phyloP scores from a whole-genome alignment of 192 early-diverging fungal species.

The Allomyces javanicus region DNA sequence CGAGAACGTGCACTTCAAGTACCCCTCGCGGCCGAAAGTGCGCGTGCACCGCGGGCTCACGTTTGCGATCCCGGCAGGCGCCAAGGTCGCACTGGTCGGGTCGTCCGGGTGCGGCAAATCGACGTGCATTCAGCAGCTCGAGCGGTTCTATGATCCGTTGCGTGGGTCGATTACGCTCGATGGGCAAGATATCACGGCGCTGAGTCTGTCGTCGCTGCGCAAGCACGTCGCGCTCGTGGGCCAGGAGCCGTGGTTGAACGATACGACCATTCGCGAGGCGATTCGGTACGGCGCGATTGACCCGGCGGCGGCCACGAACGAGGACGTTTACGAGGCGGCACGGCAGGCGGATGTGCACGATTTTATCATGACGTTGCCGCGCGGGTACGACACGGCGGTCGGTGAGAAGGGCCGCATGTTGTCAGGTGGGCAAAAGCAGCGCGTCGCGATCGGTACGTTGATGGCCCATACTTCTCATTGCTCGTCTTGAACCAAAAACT shows the following conservation, averaged over 20 bases:
- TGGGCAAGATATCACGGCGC: background rate
- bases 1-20: conserved; percentile 4
- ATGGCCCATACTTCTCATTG: too few species aligned
- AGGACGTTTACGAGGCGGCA: conserved; percentile 33
- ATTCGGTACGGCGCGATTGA: conserved; percentile 9
- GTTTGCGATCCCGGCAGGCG: background rate
- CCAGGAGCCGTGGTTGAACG: conserved; percentile 7
- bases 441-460: conserved; percentile 51
- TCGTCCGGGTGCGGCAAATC: conserved; percentile 3
- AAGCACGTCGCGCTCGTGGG: conserved; percentile 5
- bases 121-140: conserved; percentile 18
- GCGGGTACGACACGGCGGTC: conserved; percentile 21
- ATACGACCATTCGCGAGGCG: conserved; percentile 17
- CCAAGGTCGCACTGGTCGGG: conserved; percentile 1
- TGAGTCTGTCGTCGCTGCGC: conserved; percentile 2
- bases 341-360: conserved; percentile 29
- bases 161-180: background rate
- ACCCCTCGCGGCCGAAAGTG: conserved; percentile 1
- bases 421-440: conserved; percentile 54
- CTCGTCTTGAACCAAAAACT: background rate
- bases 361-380: conserved; percentile 26
- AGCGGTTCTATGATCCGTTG: conserved; percentile 11
- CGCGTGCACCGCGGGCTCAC: conserved; percentile 4
- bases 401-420: conserved; percentile 30
- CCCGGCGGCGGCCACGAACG: conserved; percentile 38